Percentiles rank a stretch among this genome's conserved stretches.
Evolutionary conservation across 2,329 filamentous ascomycete species (phyloP).

Genomic region (Talaromyces albobiverticillius): DNA sequence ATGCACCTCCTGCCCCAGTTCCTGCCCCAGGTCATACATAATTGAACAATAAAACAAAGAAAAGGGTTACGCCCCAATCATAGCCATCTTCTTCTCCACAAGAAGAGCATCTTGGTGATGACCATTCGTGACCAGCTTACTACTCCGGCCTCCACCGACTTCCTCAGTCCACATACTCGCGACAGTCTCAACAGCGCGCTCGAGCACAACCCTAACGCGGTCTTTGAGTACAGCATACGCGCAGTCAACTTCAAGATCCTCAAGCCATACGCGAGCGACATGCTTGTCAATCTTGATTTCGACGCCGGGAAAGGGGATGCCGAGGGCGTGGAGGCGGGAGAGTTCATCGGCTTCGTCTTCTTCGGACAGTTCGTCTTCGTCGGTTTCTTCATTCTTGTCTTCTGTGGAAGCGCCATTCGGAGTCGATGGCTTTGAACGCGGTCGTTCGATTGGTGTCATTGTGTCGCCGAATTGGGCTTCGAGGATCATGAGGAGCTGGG

Average conservation of each 20-base stretch:
- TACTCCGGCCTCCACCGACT: neutral
- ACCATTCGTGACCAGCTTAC: constrained; percentile 6
- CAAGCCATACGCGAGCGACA: constrained; percentile 84
- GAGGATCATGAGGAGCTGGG: constrained; percentile 89
- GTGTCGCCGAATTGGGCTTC: constrained; percentile 95
- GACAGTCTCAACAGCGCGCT: constrained; percentile 83
- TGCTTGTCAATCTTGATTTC: constrained; percentile 85
- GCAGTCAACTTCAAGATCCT: constrained; percentile 88
- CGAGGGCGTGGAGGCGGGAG: constrained; percentile 73
- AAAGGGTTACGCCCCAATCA: constrained; percentile 11
- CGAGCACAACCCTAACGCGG: constrained; percentile 82
- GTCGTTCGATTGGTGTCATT: constrained; percentile 71
- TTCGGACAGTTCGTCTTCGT: constrained; percentile 50
- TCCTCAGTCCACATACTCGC: constrained; percentile 60
- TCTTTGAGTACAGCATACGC: constrained; percentile 73
- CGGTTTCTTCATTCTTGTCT: constrained; percentile 31
- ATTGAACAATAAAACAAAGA: no score
- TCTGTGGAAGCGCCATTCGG: constrained; percentile 13
- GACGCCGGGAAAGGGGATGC: constrained; percentile 87
- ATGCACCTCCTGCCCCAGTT: no score
- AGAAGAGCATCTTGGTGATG: constrained; percentile 2
- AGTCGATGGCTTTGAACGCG: constrained; percentile 34
- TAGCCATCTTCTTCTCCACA: constrained; percentile 12
- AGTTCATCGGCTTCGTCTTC: constrained; percentile 65
- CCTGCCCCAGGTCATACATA: no score